Conservation (phyloP, 805 yeast species). For the Cephaloascus albidus region DNA sequence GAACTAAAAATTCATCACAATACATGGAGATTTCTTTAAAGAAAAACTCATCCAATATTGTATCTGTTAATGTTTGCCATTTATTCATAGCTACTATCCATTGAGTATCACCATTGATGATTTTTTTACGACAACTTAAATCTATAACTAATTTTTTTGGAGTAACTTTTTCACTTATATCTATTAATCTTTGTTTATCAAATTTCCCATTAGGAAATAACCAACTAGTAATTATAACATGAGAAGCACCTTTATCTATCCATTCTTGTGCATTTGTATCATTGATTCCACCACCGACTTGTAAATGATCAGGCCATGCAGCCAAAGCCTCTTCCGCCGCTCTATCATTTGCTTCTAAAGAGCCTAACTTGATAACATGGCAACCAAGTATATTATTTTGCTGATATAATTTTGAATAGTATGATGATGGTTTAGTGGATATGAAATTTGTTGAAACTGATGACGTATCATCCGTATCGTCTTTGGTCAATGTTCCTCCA, state of each 20-base stretch:
- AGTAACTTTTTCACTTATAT: constrained; percentile 50
- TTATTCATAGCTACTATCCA: constrained; percentile 98
- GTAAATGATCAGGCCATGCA: constrained; percentile 68
- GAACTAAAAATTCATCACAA: constrained; percentile 84
- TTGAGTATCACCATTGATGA: constrained; percentile 14
- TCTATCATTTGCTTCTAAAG: constrained; percentile 60
- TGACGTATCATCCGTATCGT: constrained; percentile 31
- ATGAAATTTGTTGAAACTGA: constrained; percentile 64
- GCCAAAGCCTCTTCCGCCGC: constrained; percentile 73
- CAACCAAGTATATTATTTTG: constrained; percentile 57
- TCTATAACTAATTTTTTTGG: constrained; percentile 70
- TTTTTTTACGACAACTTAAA: constrained; percentile 62
- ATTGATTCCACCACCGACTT: constrained; percentile 91
- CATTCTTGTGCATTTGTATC: constrained; percentile 65
- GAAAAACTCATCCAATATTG: constrained; percentile 43
- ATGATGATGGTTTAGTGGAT: constrained; percentile 61
- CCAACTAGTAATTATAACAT: constrained; percentile 90
- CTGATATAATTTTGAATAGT: constrained; percentile 65
- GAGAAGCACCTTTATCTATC: constrained; percentile 73
- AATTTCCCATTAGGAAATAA: constrained; percentile 61
- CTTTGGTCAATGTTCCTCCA: constrained; percentile 73
- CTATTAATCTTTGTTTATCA: constrained; percentile 38
- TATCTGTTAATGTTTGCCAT: constrained; percentile 86
- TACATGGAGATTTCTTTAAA: constrained; percentile 46
- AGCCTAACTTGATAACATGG: constrained; percentile 89